Percentiles rank a stretch among this genome's conserved stretches.
phyloP scores from a whole-genome alignment of 2,329 filamentous ascomycete species.

The Stromatinia cepivora region DNA sequence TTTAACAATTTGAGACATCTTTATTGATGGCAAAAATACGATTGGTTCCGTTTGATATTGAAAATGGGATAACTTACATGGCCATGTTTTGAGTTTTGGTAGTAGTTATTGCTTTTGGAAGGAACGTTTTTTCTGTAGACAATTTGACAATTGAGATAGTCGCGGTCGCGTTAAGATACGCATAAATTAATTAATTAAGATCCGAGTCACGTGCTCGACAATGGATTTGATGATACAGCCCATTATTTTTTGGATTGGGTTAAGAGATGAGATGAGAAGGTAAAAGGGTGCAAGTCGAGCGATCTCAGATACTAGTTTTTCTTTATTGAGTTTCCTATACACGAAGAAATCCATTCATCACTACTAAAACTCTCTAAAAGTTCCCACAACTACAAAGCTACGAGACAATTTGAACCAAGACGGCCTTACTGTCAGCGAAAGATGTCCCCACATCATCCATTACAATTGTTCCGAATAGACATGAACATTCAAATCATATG shows the following conservation, averaged over 20 bases:
- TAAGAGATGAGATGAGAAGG: background rate
- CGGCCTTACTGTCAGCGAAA: no score
- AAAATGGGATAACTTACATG: constrained; percentile 8
- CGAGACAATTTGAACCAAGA: no score
- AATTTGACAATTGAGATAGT: constrained; percentile 5
- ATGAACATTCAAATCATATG: background rate
- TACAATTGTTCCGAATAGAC: background rate
- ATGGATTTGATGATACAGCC: background rate
- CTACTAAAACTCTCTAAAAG: no score
- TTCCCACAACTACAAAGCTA: background rate
- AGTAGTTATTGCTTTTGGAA: constrained; percentile 3
- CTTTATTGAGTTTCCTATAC: no score
- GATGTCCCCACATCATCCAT: background rate
- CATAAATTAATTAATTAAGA: constrained; percentile 18
- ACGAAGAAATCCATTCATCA: no score
- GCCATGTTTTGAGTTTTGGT: constrained; percentile 20
- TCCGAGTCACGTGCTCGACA: background rate
- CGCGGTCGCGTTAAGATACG: constrained; percentile 15
- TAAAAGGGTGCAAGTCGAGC: no score
- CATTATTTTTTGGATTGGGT: background rate
- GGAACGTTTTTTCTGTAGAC: constrained; percentile 14
- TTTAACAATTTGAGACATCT: constrained; percentile 7
- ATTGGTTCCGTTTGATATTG: background rate
- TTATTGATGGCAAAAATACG: background rate
- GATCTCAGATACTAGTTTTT: no score